phyloP scores from a whole-genome alignment of 768 basidiomycete genomes.

The Mycena metata region DNA sequence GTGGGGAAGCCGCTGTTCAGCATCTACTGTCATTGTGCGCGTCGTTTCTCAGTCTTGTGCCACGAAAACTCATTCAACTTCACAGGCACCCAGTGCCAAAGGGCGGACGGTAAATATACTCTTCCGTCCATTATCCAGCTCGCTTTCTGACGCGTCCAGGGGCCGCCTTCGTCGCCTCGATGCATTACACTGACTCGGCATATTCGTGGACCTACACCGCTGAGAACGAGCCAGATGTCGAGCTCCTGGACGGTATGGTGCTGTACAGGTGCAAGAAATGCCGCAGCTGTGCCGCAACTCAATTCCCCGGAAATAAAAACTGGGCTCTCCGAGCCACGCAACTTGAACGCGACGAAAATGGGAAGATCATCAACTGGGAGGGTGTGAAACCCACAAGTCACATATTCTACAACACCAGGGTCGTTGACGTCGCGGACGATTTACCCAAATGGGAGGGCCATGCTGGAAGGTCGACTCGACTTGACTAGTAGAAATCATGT shows the following conservation, averaged over 20 bases:
- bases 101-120: slow-evolving; percentile 22
- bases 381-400: slow-evolving; percentile 34
- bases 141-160: slow-evolving; percentile 21
- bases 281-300: slow-evolving; percentile 30
- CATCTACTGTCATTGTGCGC: slow-evolving; percentile 37
- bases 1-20: slow-evolving; percentile 36
- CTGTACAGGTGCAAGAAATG: slow-evolving; percentile 36
- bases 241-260: slow-evolving; percentile 7
- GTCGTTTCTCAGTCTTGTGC: not conserved
- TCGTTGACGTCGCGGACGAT: slow-evolving; percentile 32
- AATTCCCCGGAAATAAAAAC: slow-evolving; percentile 17
- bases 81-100: slow-evolving; percentile 31
- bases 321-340: slow-evolving; percentile 35
- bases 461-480: not conserved
- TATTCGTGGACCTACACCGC: slow-evolving; percentile 32
- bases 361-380: slow-evolving; percentile 37
- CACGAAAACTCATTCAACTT: not conserved
- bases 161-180: slow-evolving; percentile 31
- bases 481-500: too few relatives aligned
- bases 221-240: slow-evolving; percentile 16
- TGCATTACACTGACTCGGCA: slow-evolving; percentile 32
- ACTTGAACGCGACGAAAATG: slow-evolving; percentile 35
- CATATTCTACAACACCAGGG: slow-evolving; percentile 35
- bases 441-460: slow-evolving; percentile 36
- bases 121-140: not conserved